These are phyloP conservation scores for Citrus trifoliata DNA, from an alignment of 345 rosid genomes.

Conservation along the genomic window DNA sequence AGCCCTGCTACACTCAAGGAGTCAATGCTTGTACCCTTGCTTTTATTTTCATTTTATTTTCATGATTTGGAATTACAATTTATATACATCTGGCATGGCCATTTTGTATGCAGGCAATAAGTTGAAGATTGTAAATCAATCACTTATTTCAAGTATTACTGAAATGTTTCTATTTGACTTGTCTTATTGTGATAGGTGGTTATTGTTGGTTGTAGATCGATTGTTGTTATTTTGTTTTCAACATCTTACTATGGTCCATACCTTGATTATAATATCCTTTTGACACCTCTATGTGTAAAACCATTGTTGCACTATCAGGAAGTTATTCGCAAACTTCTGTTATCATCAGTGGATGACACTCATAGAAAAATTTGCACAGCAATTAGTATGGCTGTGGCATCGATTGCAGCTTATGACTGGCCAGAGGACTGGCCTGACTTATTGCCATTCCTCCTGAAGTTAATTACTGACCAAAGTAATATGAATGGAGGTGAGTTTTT, in stretches of 20 bases:
- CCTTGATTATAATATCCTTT: neutral
- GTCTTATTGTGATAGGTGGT: neutral
- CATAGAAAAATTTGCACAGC: constrained; percentile 83
- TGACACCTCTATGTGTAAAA: neutral
- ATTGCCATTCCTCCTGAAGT: constrained; percentile 66
- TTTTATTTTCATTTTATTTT: neutral
- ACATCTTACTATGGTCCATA: neutral
- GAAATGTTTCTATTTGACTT: neutral
- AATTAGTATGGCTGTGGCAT: constrained; percentile 77
- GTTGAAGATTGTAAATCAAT: neutral
- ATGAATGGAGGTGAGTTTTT: constrained; percentile 59
- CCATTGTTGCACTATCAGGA: constrained; percentile 46
- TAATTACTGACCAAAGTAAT: constrained; percentile 59
- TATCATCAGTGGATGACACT: constrained; percentile 72
- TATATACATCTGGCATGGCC: neutral
- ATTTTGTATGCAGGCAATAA: neutral
- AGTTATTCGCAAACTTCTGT: constrained; percentile 63
- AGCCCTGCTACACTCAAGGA: neutral
- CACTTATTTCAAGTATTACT: neutral
- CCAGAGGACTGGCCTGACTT: constrained; percentile 92
- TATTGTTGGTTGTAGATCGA: neutral
- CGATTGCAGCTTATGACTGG: constrained; percentile 84
- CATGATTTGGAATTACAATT: neutral
- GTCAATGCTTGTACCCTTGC: neutral
- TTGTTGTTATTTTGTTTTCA: neutral